These are phyloP conservation scores for Lipomyces yamadae DNA, from an alignment of 805 yeast species.

Conservation along the genomic window DNA sequence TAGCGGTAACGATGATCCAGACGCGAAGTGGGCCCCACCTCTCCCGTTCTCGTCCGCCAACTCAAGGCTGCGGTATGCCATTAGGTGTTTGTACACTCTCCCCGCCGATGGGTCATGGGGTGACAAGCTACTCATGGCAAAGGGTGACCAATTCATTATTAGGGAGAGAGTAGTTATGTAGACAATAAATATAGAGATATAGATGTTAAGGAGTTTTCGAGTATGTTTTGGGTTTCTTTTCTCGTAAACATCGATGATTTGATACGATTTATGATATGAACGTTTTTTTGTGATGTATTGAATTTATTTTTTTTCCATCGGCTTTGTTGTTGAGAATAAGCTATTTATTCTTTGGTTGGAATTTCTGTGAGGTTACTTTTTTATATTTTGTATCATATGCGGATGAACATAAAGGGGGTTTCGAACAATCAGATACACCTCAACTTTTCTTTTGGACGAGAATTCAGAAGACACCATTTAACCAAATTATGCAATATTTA, in stretches of 20 bases:
- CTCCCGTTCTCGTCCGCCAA: slow-evolving; percentile 20
- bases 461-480: background rate
- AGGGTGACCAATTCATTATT: slow-evolving; percentile 31
- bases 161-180: slow-evolving; percentile 30
- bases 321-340: background rate
- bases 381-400: slow-evolving; percentile 8
- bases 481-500: background rate
- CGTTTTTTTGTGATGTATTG: background rate
- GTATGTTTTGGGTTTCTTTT: background rate
- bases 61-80: slow-evolving; percentile 32
- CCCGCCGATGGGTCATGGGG: slow-evolving; percentile 38
- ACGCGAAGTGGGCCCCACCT: slow-evolving; percentile 34
- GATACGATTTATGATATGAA: background rate
- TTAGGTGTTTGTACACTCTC: slow-evolving; percentile 33
- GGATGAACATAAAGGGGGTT: background rate
- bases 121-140: slow-evolving; percentile 31
- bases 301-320: background rate
- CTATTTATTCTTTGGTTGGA: background rate
- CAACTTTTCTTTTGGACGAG: too few species aligned
- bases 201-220: slow-evolving; percentile 5
- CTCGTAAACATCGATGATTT: background rate
- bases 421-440: background rate
- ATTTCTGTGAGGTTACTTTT: background rate
- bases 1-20: slow-evolving; percentile 2
- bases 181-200: background rate